Percentiles rank a stretch among this genome's conserved stretches.
Conservation (phyloP, 2,329 filamentous ascomycete species). For the Macroventuria anomochaeta region DNA sequence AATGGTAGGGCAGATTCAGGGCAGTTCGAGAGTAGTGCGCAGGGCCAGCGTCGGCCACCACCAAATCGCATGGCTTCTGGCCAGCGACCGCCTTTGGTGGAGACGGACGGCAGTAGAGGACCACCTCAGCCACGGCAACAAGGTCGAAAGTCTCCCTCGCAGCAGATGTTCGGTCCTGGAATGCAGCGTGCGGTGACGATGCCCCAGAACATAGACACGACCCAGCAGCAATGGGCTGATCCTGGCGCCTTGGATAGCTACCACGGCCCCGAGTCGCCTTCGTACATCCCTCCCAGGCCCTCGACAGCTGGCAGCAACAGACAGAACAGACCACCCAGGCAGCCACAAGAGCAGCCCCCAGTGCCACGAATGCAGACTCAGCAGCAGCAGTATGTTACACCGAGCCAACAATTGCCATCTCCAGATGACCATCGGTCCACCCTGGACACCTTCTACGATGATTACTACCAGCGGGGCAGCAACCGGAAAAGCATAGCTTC, state of each 20-base stretch:
- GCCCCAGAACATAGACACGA: conserved; percentile 39
- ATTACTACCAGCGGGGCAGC: conserved; percentile 50
- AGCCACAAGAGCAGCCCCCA: conserved; percentile 39
- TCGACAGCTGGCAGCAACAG: conserved; percentile 43
- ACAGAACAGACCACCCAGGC: conserved; percentile 28
- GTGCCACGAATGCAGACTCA: conserved; percentile 33
- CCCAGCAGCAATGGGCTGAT: conserved; percentile 44
- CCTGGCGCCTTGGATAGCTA: conserved; percentile 45
- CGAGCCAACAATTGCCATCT: conserved; percentile 28
- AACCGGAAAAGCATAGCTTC: conserved; percentile 50
- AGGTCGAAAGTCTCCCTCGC: conserved; percentile 36
- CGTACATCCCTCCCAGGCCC: conserved; percentile 46
- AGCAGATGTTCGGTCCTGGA: conserved; percentile 38
- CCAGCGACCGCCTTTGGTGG: conserved; percentile 36
- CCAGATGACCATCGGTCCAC: conserved; percentile 49
- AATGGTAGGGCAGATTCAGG: conserved; percentile 45
- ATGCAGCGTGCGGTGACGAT: conserved; percentile 48
- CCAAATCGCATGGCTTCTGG: conserved; percentile 33
- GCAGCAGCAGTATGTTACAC: conserved; percentile 29
- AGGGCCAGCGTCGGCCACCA: conserved; percentile 36
- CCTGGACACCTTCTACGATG: conserved; percentile 60
- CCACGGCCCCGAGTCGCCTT: conserved; percentile 46
- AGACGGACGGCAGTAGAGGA: conserved; percentile 22
- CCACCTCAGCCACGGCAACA: conserved; percentile 25
- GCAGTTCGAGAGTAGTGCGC: conserved; percentile 39